Conservation (phyloP, 495 filamentous ascomycete genomes). For the Neurospora tetrasperma region DNA sequence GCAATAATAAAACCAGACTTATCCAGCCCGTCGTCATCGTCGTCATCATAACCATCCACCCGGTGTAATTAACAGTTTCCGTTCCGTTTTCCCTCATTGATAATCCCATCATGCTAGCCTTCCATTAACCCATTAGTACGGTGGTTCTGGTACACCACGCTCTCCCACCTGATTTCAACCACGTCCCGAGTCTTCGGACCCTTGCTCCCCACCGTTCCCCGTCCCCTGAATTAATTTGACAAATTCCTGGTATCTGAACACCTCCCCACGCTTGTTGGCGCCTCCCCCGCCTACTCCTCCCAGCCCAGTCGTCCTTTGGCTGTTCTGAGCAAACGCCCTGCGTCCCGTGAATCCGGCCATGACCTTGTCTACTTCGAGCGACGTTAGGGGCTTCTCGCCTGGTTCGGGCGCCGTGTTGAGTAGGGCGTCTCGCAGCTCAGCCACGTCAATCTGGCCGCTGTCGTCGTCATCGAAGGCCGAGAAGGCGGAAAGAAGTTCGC, state of each 20-base stretch:
- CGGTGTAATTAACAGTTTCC: background rate
- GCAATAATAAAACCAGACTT: background rate
- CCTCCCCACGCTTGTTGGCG: slow-evolving; percentile 51
- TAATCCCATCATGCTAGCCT: background rate
- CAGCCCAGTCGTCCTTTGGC: slow-evolving; percentile 7
- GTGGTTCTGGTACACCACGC: background rate
- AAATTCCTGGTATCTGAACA: slow-evolving; percentile 73
- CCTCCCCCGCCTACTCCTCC: slow-evolving; percentile 16
- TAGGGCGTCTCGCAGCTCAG: slow-evolving; percentile 72
- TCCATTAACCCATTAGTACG: background rate
- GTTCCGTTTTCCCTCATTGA: background rate
- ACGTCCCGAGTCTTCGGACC: slow-evolving; percentile 17
- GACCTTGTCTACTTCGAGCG: slow-evolving; percentile 71
- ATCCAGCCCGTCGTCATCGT: background rate
- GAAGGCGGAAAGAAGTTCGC: slow-evolving; percentile 77
- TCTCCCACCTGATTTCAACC: background rate
- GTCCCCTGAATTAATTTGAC: slow-evolving; percentile 47
- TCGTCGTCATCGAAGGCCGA: slow-evolving; percentile 94
- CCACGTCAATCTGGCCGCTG: slow-evolving; percentile 79
- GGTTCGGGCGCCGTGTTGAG: slow-evolving; percentile 69
- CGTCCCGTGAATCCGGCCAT: slow-evolving; percentile 75
- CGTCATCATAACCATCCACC: background rate
- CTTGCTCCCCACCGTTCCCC: slow-evolving; percentile 23
- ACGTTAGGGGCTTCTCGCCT: slow-evolving; percentile 56
- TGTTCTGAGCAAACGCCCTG: slow-evolving; percentile 56